A percentile compares a stretch with the other conserved stretches of the same genome.
Conservation (phyloP, 805 yeast genomes). For the Zygosaccharomyces rouxii region DNA sequence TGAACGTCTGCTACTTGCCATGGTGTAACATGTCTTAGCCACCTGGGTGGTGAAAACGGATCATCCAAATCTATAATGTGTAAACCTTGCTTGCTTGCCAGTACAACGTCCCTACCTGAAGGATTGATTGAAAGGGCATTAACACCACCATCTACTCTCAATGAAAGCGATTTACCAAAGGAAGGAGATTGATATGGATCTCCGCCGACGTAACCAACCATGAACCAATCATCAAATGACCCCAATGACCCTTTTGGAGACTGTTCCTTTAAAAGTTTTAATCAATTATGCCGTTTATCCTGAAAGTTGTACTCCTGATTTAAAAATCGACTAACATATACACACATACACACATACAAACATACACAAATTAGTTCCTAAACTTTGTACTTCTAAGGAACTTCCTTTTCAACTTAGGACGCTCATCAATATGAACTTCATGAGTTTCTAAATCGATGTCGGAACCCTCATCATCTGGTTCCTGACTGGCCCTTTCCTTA, state of each 20-base stretch:
- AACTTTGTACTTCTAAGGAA: not conserved
- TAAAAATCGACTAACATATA: not conserved
- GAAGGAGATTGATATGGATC: conserved; percentile 48
- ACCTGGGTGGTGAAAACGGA: conserved; percentile 91
- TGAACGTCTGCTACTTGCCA: conserved; percentile 99
- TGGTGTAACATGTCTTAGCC: conserved; percentile 85
- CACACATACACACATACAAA: not conserved
- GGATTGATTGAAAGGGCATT: conserved; percentile 90
- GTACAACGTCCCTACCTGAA: conserved; percentile 85
- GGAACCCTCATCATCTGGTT: not conserved
- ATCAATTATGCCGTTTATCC: not conserved
- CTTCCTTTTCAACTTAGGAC: conserved; percentile 1
- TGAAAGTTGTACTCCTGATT: not conserved
- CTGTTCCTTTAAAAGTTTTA: not conserved
- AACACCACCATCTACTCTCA: conserved; percentile 86
- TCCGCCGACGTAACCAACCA: conserved; percentile 20
- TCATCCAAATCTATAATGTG: conserved; percentile 91
- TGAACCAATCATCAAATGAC: not conserved
- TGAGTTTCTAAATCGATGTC: conserved; percentile 1
- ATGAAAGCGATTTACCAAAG: conserved; percentile 74
- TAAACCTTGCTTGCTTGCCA: conserved; percentile 78
- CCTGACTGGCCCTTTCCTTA: not conserved
- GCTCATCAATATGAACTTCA: conserved; percentile 2
- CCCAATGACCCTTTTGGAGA: not conserved
- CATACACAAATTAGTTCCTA: not conserved